Base-by-base conservation (phyloP, 345 rosid genomes). In the Heritiera fomes region DNA sequence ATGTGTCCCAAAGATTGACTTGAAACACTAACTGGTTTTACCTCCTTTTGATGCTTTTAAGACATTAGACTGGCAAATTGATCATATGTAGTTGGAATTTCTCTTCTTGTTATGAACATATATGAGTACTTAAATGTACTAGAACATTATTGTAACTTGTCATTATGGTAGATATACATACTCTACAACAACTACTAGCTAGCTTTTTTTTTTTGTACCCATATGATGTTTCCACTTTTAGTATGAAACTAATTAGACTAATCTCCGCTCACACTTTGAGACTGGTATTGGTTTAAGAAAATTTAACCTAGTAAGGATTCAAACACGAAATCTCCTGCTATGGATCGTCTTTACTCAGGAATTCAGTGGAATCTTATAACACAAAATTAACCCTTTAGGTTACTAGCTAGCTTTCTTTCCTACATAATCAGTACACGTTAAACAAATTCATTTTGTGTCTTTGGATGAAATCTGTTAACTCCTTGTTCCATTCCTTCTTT, bases 1-100 rank as follows among this genome's bases (percentile, higher is more conserved):
- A 59, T 85, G 87, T 77, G 74, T 78, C 78, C 85, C 88, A 9
- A 88, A 81, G 82, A 83, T 88, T 23, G 63, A 63, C 18, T n/a
- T 34, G 4, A 53, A 55, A 5, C 41, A 53, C 41, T 18, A 23
- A 18, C 1, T 11, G 15, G 13, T 6, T 62, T 62, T 4, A 30
- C 17, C 13, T 8, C 62, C 8, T 58, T 56, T 8, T 58, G 30
- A 58, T 58, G 62, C 30, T 58, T 58, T 58, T 20, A 1, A 56
- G 58, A 18, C n/a, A 5, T 13, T 52, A 53, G n/a, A 2, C 4
- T 59, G 63, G 8, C 63, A 20, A 59, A 20, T 59, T 59, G 63
- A 41, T 34, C 38, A n/a, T 58, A 2, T 11, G 30, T 59, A 59
- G 8, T 56, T 56, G 3, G 10, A 18, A 52, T 53, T n/a, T 14